These are phyloP conservation scores for Hypoxylon intermedium DNA, from an alignment of 495 filamentous ascomycete genomes.

Conservation along the genomic window DNA sequence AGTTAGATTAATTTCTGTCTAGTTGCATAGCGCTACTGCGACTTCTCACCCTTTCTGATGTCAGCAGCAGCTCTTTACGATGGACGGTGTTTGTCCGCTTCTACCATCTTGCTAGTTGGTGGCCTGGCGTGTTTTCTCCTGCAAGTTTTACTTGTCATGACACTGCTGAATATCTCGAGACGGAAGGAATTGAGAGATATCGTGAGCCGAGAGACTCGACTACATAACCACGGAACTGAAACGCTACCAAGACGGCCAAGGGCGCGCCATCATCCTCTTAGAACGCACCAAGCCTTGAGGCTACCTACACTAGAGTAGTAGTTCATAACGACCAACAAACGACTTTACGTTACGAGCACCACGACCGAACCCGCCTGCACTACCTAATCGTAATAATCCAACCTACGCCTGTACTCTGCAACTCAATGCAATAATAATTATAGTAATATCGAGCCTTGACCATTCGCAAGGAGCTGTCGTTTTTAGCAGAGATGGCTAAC, in stretches of 20 bases:
- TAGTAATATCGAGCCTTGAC: conserved; percentile 11
- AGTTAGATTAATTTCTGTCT: too few relatives aligned
- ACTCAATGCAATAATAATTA: conserved; percentile 26
- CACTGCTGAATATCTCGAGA: conserved; percentile 4
- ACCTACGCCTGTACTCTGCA: conserved; percentile 1
- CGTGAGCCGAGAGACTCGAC: background rate
- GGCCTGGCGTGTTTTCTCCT: conserved; percentile 5
- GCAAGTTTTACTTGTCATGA: conserved; percentile 2
- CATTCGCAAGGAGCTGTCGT: conserved; percentile 9
- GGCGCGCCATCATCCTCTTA: conserved; percentile 12
- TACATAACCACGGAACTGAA: background rate
- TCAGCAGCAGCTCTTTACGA: conserved; percentile 21
- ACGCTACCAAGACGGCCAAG: conserved; percentile 2
- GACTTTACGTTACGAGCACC: background rate
- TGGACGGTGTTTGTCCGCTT: background rate
- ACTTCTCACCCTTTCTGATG: too few relatives aligned
- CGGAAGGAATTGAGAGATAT: background rate
- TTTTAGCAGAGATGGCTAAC: conserved; percentile 28
- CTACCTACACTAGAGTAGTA: too few relatives aligned
- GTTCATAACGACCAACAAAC: background rate
- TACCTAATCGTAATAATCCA: conserved; percentile 6
- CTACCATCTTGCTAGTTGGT: too few relatives aligned
- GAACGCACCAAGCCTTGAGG: background rate
- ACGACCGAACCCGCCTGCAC: background rate
- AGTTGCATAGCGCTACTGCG: too few relatives aligned